These are phyloP conservation scores for Leccinum boreale DNA, from an alignment of 768 basidiomycete species.

Conservation along the genomic window DNA sequence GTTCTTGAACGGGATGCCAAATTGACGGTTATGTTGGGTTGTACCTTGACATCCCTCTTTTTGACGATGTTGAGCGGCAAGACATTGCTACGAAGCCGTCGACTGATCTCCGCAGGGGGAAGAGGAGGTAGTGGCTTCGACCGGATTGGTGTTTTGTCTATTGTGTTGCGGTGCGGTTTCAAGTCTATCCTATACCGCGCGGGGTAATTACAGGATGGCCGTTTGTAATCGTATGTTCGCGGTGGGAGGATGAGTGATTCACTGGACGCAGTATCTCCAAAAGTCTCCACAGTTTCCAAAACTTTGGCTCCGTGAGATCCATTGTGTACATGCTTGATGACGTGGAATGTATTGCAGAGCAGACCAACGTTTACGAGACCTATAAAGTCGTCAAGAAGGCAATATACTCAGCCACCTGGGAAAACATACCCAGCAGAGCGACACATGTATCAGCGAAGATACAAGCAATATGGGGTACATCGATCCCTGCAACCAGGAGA, in stretches of 20 bases:
- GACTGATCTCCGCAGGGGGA: slow-evolving; percentile 8
- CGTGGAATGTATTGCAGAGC: slow-evolving; percentile 66
- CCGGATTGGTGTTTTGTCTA: slow-evolving; percentile 9
- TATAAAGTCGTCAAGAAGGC: slow-evolving; percentile 25
- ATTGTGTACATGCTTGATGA: slow-evolving; percentile 53
- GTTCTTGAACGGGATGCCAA: not conserved
- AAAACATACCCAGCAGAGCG: slow-evolving; percentile 50
- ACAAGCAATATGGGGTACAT: slow-evolving; percentile 43
- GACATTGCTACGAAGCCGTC: slow-evolving; percentile 15
- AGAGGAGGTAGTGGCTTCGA: not conserved
- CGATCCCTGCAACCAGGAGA: slow-evolving; percentile 44
- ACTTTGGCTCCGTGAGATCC: slow-evolving; percentile 9
- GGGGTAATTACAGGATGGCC: slow-evolving; percentile 5
- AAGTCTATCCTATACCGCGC: slow-evolving; percentile 21
- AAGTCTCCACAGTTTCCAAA: slow-evolving; percentile 17
- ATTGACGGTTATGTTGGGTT: not conserved
- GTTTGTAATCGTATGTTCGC: not conserved
- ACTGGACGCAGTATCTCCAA: slow-evolving; percentile 21
- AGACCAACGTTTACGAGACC: slow-evolving; percentile 63
- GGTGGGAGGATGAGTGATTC: slow-evolving; percentile 19
- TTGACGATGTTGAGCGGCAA: not conserved
- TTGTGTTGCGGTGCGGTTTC: slow-evolving; percentile 7
- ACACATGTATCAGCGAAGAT: slow-evolving; percentile 52
- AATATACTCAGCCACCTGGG: not conserved
- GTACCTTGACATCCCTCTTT: not conserved